These are phyloP conservation scores for Ogataea methanolica DNA, from an alignment of 805 yeast genomes.

Conservation along the genomic window DNA sequence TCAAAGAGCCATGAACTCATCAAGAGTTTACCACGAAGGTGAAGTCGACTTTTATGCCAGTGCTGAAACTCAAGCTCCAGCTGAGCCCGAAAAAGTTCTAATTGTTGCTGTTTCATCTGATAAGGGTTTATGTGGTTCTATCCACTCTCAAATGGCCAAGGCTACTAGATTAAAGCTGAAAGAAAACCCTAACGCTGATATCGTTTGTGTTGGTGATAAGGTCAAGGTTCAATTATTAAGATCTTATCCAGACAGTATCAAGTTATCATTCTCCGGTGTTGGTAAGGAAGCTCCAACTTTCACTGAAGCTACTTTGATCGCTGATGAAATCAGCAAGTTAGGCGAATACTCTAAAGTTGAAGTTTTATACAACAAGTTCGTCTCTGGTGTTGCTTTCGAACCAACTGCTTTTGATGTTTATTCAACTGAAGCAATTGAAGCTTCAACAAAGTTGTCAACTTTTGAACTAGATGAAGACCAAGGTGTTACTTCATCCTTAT, in stretches of 20 bases:
- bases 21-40: constrained; percentile 79
- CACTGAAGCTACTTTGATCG: constrained; percentile 80
- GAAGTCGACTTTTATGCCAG: constrained; percentile 74
- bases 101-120: constrained; percentile 90
- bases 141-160: constrained; percentile 92
- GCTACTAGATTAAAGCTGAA: constrained; percentile 67
- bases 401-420: constrained; percentile 67
- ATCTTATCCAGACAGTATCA: constrained; percentile 65
- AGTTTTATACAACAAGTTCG: constrained; percentile 82
- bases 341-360: constrained; percentile 74
- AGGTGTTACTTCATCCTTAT: constrained; percentile 58
- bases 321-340: constrained; percentile 72
- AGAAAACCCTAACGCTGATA: constrained; percentile 63
- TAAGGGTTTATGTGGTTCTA: constrained; percentile 98
- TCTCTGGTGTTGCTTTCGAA: constrained; percentile 85
- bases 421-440: constrained; percentile 67
- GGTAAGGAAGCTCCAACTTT: constrained; percentile 98
- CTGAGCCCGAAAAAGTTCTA: constrained; percentile 52
- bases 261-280: constrained; percentile 79
- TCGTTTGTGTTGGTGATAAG: constrained; percentile 93
- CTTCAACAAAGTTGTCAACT: constrained; percentile 79
- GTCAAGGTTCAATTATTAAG: constrained; percentile 83
- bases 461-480: constrained; percentile 75
- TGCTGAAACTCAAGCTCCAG: constrained; percentile 68
- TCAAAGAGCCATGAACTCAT: constrained; percentile 86